Evolutionary conservation across 2,329 filamentous ascomycete genomes (phyloP).

Genomic region (Aspergillus vadensis): DNA sequence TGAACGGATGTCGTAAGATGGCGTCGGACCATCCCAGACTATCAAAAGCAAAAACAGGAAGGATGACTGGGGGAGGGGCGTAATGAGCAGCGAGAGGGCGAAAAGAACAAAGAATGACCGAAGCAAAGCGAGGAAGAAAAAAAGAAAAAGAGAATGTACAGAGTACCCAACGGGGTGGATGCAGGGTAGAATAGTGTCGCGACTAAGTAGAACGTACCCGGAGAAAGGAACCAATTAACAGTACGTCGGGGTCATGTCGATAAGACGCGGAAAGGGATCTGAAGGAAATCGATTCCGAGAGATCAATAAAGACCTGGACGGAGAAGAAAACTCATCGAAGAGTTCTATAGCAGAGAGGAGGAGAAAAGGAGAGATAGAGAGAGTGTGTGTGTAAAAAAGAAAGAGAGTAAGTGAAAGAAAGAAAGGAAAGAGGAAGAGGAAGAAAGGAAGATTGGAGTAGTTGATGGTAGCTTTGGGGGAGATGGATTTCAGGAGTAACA

Average conservation of each 20-base stretch:
- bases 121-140: slow-evolving; percentile 11
- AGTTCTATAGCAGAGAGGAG: neutral
- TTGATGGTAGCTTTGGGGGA: neutral
- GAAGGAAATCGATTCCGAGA: neutral
- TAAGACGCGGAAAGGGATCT: neutral
- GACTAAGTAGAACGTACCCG: slow-evolving; percentile 18
- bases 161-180: neutral
- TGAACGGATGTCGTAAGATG: slow-evolving; percentile 10
- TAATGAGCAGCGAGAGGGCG: no score
- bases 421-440: neutral
- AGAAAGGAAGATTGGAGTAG: neutral
- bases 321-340: slow-evolving; percentile 1
- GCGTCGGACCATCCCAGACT: neutral
- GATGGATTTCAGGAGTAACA: slow-evolving; percentile 7
- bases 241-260: slow-evolving; percentile 15
- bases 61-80: neutral
- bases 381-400: neutral
- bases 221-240: slow-evolving; percentile 21
- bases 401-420: neutral
- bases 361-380: neutral
- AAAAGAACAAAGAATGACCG: neutral
- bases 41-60: neutral
- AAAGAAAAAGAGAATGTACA: slow-evolving; percentile 5
- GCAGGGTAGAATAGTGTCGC: slow-evolving; percentile 14
- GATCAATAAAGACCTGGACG: slow-evolving; percentile 4